phyloP scores from a whole-genome alignment of 2,329 filamentous ascomycete genomes.

The Pseudofabraea citricarpa region DNA sequence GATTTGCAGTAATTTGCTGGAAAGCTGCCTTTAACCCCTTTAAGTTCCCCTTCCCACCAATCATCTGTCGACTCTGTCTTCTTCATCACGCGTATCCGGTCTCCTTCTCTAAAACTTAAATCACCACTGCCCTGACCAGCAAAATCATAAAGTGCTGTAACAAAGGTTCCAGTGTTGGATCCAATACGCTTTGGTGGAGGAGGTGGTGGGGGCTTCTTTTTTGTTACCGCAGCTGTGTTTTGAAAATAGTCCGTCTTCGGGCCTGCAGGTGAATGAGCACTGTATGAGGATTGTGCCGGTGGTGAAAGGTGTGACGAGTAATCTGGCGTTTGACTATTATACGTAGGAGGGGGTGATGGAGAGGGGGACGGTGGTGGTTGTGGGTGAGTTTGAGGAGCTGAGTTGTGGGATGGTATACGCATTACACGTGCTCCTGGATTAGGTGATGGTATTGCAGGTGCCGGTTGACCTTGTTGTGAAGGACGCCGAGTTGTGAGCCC shows the following conservation, averaged over 20 bases:
- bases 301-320: slow-evolving; percentile 20
- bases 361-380: slow-evolving; percentile 16
- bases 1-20: slow-evolving; percentile 75
- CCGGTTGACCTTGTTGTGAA: slow-evolving; percentile 31
- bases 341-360: slow-evolving; percentile 7
- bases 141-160: slow-evolving; percentile 73
- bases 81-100: slow-evolving; percentile 71
- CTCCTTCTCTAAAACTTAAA: slow-evolving; percentile 70
- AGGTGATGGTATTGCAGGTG: slow-evolving; percentile 15
- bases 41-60: slow-evolving; percentile 81
- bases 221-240: slow-evolving; percentile 36
- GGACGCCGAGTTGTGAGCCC: slow-evolving; percentile 36
- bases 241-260: slow-evolving; percentile 27
- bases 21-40: slow-evolving; percentile 65
- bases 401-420: slow-evolving; percentile 18
- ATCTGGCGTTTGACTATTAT: slow-evolving; percentile 10
- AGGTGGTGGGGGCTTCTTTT: slow-evolving; percentile 75
- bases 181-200: slow-evolving; percentile 56
- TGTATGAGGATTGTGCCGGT: slow-evolving; percentile 18
- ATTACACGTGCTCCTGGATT: slow-evolving; percentile 17
- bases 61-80: slow-evolving; percentile 77
- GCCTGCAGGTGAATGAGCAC: slow-evolving; percentile 21
- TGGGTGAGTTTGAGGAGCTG: slow-evolving; percentile 16
- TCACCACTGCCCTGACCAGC: slow-evolving; percentile 65
- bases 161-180: slow-evolving; percentile 36